phyloP scores from a whole-genome alignment of 108 stramenopile genomes.

The Pseudonitzschia delicatissima region DNA sequence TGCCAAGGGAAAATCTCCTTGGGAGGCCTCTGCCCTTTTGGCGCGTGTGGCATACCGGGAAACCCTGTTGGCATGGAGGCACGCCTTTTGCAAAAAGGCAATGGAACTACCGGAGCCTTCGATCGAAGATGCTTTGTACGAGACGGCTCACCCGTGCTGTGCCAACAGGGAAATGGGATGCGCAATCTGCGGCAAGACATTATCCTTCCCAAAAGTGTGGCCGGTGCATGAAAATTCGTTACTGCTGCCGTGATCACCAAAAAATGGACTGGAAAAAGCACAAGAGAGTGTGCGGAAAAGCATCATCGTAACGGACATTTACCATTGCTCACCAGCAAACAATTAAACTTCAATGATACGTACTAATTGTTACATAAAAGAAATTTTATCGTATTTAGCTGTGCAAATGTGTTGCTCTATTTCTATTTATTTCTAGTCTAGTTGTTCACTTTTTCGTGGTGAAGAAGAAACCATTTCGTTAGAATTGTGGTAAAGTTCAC shows the following conservation, averaged over 20 bases:
- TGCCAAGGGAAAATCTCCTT: background rate
- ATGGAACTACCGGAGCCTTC: background rate
- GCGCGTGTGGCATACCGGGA: background rate
- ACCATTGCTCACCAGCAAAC: too few species aligned
- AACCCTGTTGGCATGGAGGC: background rate
- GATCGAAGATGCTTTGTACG: background rate
- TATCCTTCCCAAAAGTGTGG: background rate
- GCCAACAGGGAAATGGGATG: background rate
- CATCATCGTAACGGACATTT: too few species aligned
- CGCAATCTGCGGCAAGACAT: background rate
- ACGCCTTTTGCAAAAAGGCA: background rate
- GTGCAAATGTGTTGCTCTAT: too few species aligned
- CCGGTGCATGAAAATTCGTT: background rate
- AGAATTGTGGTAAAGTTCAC: too few species aligned
- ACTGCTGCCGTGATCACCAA: background rate
- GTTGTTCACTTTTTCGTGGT: too few species aligned
- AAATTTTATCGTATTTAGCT: too few species aligned
- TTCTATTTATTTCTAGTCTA: too few species aligned
- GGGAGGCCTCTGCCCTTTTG: background rate
- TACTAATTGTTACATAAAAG: too few species aligned
- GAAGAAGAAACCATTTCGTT: too few species aligned
- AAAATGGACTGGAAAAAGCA: background rate
- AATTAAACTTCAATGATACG: too few species aligned
- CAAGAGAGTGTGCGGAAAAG: too few species aligned
- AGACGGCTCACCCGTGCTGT: background rate